phyloP scores from a whole-genome alignment of 768 basidiomycete species.

The Serendipita indica region DNA sequence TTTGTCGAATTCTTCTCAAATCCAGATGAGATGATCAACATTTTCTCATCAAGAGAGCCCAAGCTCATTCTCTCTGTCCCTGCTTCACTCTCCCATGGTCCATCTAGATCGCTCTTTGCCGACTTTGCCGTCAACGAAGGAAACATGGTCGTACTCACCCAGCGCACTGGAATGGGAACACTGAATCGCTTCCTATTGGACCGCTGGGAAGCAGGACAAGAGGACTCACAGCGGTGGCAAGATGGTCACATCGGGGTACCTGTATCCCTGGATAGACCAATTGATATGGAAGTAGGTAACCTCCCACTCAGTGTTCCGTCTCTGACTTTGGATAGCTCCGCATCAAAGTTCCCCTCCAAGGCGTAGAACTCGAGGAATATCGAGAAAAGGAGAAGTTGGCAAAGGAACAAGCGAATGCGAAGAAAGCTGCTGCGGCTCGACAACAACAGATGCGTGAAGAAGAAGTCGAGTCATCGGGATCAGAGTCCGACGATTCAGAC shows the following conservation, averaged over 20 bases:
- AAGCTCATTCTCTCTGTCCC: conserved; percentile 92
- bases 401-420: conserved; percentile 74
- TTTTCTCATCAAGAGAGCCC: conserved; percentile 73
- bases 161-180: conserved; percentile 63
- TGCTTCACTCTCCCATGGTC: conserved; percentile 81
- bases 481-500: conserved; percentile 57
- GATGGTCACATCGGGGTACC: conserved; percentile 78
- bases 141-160: conserved; percentile 79
- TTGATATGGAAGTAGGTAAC: conserved; percentile 46
- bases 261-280: conserved; percentile 59
- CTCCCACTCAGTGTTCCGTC: background rate
- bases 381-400: conserved; percentile 57
- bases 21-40: conserved; percentile 62
- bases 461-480: conserved; percentile 26
- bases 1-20: conserved; percentile 85
- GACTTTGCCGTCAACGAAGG: conserved; percentile 71
- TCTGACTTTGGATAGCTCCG: conserved; percentile 43
- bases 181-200: conserved; percentile 67
- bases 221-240: conserved; percentile 73
- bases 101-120: conserved; percentile 71
- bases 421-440: conserved; percentile 69
- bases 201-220: conserved; percentile 72
- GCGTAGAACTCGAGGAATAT: conserved; percentile 71
- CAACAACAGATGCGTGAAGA: conserved; percentile 81
- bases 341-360: conserved; percentile 78